phyloP scores from a whole-genome alignment of 352 stramenopile species.

The Phytophthora fragariae region DNA sequence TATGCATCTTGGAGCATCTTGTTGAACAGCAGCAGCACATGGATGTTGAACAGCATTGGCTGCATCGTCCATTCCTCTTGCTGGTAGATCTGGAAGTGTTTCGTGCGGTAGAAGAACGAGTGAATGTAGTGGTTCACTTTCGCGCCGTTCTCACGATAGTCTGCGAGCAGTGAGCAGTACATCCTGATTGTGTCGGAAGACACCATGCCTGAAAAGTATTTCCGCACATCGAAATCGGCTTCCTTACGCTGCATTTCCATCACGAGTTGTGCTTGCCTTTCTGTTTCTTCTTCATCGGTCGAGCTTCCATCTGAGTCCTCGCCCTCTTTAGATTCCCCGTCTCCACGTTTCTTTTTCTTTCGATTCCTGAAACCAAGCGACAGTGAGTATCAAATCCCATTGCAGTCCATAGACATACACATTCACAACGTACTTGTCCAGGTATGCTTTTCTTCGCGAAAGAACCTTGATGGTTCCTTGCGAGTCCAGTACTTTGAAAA shows the following conservation, averaged over 20 bases:
- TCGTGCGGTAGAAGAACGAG: slow-evolving; percentile 88
- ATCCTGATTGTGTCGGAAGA: slow-evolving; percentile 86
- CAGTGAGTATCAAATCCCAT: slow-evolving; percentile 13
- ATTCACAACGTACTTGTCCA: slow-evolving; percentile 52
- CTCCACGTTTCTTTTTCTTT: slow-evolving; percentile 50
- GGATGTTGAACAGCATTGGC: slow-evolving; percentile 89
- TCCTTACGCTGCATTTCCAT: slow-evolving; percentile 90
- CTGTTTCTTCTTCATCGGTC: slow-evolving; percentile 80
- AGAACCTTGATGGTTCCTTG: slow-evolving; percentile 90
- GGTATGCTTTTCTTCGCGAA: slow-evolving; percentile 67
- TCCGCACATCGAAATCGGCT: slow-evolving; percentile 83
- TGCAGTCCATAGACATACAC: neutral
- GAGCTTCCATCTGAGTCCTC: slow-evolving; percentile 62
- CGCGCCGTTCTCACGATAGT: slow-evolving; percentile 79
- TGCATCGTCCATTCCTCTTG: slow-evolving; percentile 86
- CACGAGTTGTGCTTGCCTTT: slow-evolving; percentile 70
- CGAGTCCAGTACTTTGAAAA: slow-evolving; percentile 87
- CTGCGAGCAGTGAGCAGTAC: slow-evolving; percentile 76
- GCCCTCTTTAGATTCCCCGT: slow-evolving; percentile 39
- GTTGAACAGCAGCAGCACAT: slow-evolving; percentile 83
- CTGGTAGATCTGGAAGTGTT: slow-evolving; percentile 80
- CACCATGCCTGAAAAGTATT: slow-evolving; percentile 85
- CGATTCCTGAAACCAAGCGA: slow-evolving; percentile 41
- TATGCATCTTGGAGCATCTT: slow-evolving; percentile 83
- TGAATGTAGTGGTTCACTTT: slow-evolving; percentile 92